Percentiles rank a stretch among this genome's conserved stretches.
Conservation (phyloP, 2,329 filamentous ascomycete genomes). For the Rutstroemia sp. region DNA sequence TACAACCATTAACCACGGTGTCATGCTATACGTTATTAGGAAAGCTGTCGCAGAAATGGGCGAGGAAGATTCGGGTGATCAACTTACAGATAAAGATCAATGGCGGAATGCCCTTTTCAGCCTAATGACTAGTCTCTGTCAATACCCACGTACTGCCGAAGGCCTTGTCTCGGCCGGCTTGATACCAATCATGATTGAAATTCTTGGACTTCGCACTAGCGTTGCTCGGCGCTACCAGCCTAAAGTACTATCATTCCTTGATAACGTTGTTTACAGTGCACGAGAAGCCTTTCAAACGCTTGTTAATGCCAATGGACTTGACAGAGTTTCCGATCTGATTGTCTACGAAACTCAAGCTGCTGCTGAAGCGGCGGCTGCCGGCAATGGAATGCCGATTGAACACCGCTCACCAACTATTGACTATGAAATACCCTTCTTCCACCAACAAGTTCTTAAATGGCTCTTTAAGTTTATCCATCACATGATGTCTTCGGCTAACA, state of each 20-base stretch:
- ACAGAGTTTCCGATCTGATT: conserved; percentile 82
- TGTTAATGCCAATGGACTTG: conserved; percentile 74
- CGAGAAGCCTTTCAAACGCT: conserved; percentile 79
- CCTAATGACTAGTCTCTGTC: conserved; percentile 75
- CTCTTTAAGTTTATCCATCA: conserved; percentile 95
- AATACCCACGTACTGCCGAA: conserved; percentile 65
- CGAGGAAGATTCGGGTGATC: conserved; percentile 49
- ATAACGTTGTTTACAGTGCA: conserved; percentile 78
- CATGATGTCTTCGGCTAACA: conserved; percentile 73
- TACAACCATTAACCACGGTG: conserved; percentile 92
- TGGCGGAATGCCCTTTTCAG: conserved; percentile 89
- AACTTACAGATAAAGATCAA: conserved; percentile 65
- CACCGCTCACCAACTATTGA: conserved; percentile 80
- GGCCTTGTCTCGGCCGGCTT: conserved; percentile 85
- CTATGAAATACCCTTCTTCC: conserved; percentile 86
- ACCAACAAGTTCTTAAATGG: conserved; percentile 90
- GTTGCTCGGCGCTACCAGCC: conserved; percentile 80
- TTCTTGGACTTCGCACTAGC: conserved; percentile 72
- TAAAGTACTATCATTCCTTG: conserved; percentile 78
- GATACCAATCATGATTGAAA: conserved; percentile 83
- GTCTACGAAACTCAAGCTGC: conserved; percentile 70
- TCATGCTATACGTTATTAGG: conserved; percentile 85
- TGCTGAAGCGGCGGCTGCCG: conserved; percentile 55
- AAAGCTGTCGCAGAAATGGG: conserved; percentile 83
- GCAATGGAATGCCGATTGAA: conserved; percentile 62